Base-by-base conservation (phyloP, 805 yeast species). In the Starmerella ratchasimensis region DNA sequence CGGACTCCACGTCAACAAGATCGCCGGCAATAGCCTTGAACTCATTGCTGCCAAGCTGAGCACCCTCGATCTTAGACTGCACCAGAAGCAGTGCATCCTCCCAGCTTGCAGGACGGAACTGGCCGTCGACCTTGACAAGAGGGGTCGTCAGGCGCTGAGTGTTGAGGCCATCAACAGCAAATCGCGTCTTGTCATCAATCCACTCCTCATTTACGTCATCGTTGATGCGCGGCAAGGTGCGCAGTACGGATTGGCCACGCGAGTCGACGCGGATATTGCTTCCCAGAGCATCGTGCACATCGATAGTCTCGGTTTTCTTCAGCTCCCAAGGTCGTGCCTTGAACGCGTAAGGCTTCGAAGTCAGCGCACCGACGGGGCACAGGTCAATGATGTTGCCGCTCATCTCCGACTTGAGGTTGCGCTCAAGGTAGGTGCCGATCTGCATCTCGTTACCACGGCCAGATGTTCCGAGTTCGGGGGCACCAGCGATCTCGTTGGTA, bases 361-460 rank as follows among this genome's bases (percentile, higher is more conserved):
- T 82, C 52, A 81, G 71, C 1, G 94, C 94, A 52, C 94, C 94
- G 45, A 81, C 94, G 16, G 94, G 94, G 64, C 94, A 81, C 49
- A 81, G 68, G 58, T 81, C 94, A 48, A 82, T 72, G 48, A 81
- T 75, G 63, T 81, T 81, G 54, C 93, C 94, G 33, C 86, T 76
- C 64, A 81, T 63, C 63, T 81, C 94, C 8, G 84, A 69, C 62
- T 80, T 79, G 54, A 81, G 71, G 59, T 80, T 80, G 62, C 84
- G 70, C 61, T 80, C 86, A 44, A 82, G 73, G 58, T 80, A 81
- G 22, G 93, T 81, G 49, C 94, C 94, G 54, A 81, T 81, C 64
- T 81, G 93, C 76, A 82, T 71, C 55, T 81, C 93, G 59, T 81
- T 81, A 54, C 94, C 94, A 62, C 94, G 77, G 44, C 93, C 94